Base-by-base conservation (phyloP, 129 eudicot genomes). In the Solidago caesia region DNA sequence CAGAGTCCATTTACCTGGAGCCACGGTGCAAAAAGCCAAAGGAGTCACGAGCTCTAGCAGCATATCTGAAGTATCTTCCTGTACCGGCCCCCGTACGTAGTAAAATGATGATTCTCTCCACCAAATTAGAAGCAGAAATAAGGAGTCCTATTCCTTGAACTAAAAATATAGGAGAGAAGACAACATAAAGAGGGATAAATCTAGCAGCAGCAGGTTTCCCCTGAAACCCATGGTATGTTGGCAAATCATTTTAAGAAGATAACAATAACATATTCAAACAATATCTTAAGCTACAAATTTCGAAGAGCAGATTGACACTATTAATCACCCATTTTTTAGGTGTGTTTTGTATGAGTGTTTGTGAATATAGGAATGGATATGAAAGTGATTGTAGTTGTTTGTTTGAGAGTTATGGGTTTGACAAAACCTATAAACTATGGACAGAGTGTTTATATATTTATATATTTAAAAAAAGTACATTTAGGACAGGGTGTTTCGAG, bases 61-160 rank as follows among this genome's bases (percentile, higher is more conserved):
- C 85, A 62, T 82, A 84, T 56, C 46, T 48, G 71, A 82, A 84
- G 81, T 91, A 86, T 80, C 65, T 66, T 74, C 92, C 96, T 43
- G 79, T 78, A 58, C 68, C 74, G 43, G 77, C 85, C 52, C 87
- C 88, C 47, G 75, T 85, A 67, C 80, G 88, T 49, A 88, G 77
- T 59, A 86, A 73, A 56, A 86, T 67, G 63, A 84, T 81, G 53
- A 84, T 78, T 86, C 75, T 88, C 84, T 91, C 96, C 25, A 83
- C 81, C 77, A 88, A 81, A 76, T 85, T 85, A 63, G 88, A 84
- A 6, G 70, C 70, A 67, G 96, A 80, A 75, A 84, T 83, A 73
- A 88, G 62, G 64, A 91, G 76, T 11, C 91, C 96, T 44, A 80
- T 87, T 71, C 92, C 97, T 88, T 88, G 96, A 84, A 88, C 72